These are phyloP conservation scores for Paramecium sexaurelia DNA, from an alignment of 73 alveolate genomes.

Conservation along the genomic window DNA sequence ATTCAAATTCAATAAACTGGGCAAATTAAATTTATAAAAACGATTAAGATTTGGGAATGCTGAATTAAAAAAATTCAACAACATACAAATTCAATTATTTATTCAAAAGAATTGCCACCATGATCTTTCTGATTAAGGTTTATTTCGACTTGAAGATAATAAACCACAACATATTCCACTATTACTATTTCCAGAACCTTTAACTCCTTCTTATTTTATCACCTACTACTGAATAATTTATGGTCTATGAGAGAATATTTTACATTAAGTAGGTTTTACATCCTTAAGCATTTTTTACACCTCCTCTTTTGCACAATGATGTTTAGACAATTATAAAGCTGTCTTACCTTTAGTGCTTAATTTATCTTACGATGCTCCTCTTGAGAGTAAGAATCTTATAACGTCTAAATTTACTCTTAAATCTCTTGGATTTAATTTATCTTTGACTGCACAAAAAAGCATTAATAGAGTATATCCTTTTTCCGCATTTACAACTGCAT, in stretches of 20 bases:
- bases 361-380: conserved; percentile 55
- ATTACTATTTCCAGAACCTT: background rate
- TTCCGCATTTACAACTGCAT: conserved; percentile 63
- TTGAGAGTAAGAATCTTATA: conserved; percentile 43
- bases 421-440: conserved; percentile 68
- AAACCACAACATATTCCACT: conserved; percentile 29
- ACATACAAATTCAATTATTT: background rate
- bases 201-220: background rate
- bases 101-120: conserved; percentile 58
- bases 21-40: too few relatives aligned
- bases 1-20: too few relatives aligned
- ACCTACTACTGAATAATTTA: conserved; percentile 11
- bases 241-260: conserved; percentile 40
- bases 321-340: conserved; percentile 4
- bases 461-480: conserved; percentile 63
- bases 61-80: too few relatives aligned
- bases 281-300: conserved; percentile 39
- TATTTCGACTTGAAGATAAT: conserved; percentile 42
- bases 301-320: conserved; percentile 53
- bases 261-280: background rate
- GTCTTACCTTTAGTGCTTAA: conserved; percentile 51
- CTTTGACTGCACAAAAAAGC: conserved; percentile 68
- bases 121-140: background rate
- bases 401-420: conserved; percentile 61
- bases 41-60: too few relatives aligned